A percentile compares a stretch with the other conserved stretches of the same genome.
phyloP scores from a whole-genome alignment of 2,329 filamentous ascomycete genomes.

The Ophiosphaerella herpotricha region DNA sequence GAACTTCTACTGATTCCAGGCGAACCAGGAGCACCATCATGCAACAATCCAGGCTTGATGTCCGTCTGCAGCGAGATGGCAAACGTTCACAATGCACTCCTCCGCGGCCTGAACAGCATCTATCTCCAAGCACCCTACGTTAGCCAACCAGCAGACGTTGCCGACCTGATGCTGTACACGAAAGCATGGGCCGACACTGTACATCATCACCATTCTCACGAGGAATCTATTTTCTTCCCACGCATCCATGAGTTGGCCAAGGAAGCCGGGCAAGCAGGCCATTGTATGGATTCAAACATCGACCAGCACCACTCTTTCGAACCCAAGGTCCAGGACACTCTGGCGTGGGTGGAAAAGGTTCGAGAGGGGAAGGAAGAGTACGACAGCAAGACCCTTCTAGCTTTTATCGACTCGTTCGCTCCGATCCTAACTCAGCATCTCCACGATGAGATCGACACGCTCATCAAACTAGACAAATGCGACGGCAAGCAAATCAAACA shows the following conservation, averaged over 20 bases:
- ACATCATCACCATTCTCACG: slow-evolving; percentile 43
- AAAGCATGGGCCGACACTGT: slow-evolving; percentile 42
- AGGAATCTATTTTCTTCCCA: slow-evolving; percentile 45
- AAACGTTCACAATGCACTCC: slow-evolving; percentile 42
- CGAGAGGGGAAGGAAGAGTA: slow-evolving; percentile 6
- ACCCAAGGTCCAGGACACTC: slow-evolving; percentile 27
- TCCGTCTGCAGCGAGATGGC: slow-evolving; percentile 33
- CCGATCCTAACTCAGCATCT: slow-evolving; percentile 18
- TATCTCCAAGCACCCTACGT: slow-evolving; percentile 39
- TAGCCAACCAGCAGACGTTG: slow-evolving; percentile 21
- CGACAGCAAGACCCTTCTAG: neutral
- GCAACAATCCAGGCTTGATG: slow-evolving; percentile 41
- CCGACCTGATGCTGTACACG: slow-evolving; percentile 38
- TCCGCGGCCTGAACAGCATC: slow-evolving; percentile 45
- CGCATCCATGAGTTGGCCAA: slow-evolving; percentile 38
- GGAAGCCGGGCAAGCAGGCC: slow-evolving; percentile 14
- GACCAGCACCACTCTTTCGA: slow-evolving; percentile 44
- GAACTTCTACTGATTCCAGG: slow-evolving; percentile 16
- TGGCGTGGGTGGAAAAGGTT: slow-evolving; percentile 23
- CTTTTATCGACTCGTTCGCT: slow-evolving; percentile 24
- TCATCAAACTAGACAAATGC: slow-evolving; percentile 19
- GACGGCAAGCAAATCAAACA: slow-evolving; percentile 16
- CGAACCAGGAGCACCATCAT: slow-evolving; percentile 9
- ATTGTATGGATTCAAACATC: slow-evolving; percentile 39
- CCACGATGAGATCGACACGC: slow-evolving; percentile 25